Evolutionary conservation across 495 filamentous ascomycete genomes (phyloP), one percentile per base, ranked within the genome.

Genomic region (Neurospora sp.): DNA sequence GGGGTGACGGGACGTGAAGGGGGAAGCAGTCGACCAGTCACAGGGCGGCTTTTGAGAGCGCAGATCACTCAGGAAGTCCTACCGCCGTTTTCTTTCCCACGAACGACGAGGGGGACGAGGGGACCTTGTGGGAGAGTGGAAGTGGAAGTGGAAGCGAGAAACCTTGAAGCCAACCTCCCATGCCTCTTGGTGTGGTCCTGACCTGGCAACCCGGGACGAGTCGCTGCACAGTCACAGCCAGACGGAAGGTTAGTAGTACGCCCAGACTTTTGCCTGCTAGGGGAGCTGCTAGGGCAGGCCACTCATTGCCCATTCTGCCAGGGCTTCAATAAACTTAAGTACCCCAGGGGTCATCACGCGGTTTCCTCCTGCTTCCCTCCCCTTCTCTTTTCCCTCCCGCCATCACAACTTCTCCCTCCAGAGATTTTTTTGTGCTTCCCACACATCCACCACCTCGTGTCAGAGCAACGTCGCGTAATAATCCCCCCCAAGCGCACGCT

Each of bases 361-460:
- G 59, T 71, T 69, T 70, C 69, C 72, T 74, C 42, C 54, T 48
- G n/a, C 69, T 35, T 44, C 48, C 27, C 69, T 70, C 35, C 73
- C 62, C 27, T 70, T 72, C 72, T 66, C 38, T 62, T 72, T 76
- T 66, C 72, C 74, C 76, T 74, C 74, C 73, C 74, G 70, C 75
- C 71, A 59, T 72, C 59, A 69, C 62, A 72, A 39, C 81, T 84
- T 88, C 75, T 82, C 83, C 37, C 72, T 73, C 7, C 66, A 73
- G 78, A 77, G 75, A 77, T 71, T 72, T 72, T 74, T 74, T 69
- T 77, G 75, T 72, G 72, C 78, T 79, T 74, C 69, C 73, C 75
- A 75, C 69, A 76, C 78, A n/a, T 27, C 77, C 77, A 66, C 14
- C 27, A 66, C 54, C 54, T 66, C 54, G 74, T 78, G 76, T 76